Evolutionary conservation across 192 early-diverging fungal genomes (phyloP), one percentile per base, ranked within the genome.

Genomic region (Coemansia sp.): DNA sequence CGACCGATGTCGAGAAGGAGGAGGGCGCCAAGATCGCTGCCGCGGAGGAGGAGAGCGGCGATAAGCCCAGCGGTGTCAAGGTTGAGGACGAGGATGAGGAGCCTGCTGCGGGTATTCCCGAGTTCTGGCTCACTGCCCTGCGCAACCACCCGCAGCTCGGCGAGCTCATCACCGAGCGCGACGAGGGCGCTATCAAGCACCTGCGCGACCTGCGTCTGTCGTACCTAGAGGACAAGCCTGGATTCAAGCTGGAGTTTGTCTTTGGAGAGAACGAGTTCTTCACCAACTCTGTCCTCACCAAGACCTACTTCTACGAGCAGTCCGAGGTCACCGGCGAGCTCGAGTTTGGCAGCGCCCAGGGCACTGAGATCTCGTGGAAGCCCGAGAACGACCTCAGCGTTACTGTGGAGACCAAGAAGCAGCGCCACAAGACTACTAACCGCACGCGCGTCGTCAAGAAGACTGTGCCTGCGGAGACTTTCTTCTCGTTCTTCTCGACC

Each of bases 391-490:
- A 98, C 80, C 87, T 99, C 45, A 91, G 90, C 63, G 89, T 97
- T 57, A 94, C 86, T 13, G 84, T 97, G 60, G 95, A 99, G 85
- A 91, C 94, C 80, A 96, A 95, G 88, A 98, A 95, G 84, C 97
- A 99, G 87, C 93, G 96, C 59, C 94, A 97, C 86, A 97, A 96
- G 88, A 90, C 89, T 60, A 95, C 95, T 66, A 99, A 98, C 89
- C 94, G 97, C 88, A 95, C 94, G 40, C 94, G 97, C 43, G 89
- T 95, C 33, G 92, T 98, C 76, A 99, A 97, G 89, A 93, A 91
- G 71, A 95, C 94, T 35, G 94, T 98, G 34, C 96, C 94, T 23
- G 87, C 92, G 34, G 94, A 94, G 61, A 95, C 95, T 59, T 99
- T 99, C 89, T 99, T 99, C 87, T 88, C 85, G 57, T 98, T 98